These are phyloP conservation scores for Naganishia vishniacii DNA, from an alignment of 768 basidiomycete genomes.

Conservation along the genomic window DNA sequence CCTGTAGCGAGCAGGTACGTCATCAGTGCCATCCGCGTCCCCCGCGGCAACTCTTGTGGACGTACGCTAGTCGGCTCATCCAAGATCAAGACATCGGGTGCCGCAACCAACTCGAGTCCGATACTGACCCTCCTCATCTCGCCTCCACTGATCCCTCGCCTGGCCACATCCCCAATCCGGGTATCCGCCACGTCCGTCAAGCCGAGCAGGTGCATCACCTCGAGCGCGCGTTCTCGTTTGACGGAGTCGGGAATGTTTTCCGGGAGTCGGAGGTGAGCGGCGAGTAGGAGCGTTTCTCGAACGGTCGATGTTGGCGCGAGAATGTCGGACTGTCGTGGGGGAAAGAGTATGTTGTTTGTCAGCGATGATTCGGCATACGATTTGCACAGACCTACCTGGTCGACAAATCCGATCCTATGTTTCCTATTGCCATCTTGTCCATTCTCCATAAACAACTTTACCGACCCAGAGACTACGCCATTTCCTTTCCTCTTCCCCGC, in stretches of 20 bases:
- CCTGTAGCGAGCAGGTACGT: constrained; percentile 47
- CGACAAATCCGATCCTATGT: constrained; percentile 74
- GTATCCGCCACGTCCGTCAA: constrained; percentile 64
- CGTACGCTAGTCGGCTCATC: constrained; percentile 65
- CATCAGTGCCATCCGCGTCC: neutral
- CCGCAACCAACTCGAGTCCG: constrained; percentile 77
- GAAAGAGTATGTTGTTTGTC: neutral
- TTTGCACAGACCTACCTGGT: constrained; percentile 50
- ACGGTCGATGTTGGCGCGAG: constrained; percentile 75
- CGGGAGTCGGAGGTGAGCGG: constrained; percentile 75
- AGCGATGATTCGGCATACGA: neutral
- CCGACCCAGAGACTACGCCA: constrained; percentile 62
- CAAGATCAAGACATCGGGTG: constrained; percentile 74
- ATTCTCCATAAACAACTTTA: constrained; percentile 54
- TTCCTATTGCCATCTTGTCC: constrained; percentile 26
- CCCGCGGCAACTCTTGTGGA: neutral
- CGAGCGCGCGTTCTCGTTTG: constrained; percentile 53
- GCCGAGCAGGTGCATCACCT: constrained; percentile 70
- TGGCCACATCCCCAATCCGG: constrained; percentile 67
- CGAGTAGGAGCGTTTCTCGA: constrained; percentile 74
- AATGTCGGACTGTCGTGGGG: constrained; percentile 65
- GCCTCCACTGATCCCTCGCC: constrained; percentile 81
- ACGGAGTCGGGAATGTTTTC: constrained; percentile 48
- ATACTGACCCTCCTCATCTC: constrained; percentile 87
- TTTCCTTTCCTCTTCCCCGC: constrained; percentile 69